Evolutionary conservation across 2,329 filamentous ascomycete species (phyloP).

Genomic region (Neopestalotiopsis rosae): DNA sequence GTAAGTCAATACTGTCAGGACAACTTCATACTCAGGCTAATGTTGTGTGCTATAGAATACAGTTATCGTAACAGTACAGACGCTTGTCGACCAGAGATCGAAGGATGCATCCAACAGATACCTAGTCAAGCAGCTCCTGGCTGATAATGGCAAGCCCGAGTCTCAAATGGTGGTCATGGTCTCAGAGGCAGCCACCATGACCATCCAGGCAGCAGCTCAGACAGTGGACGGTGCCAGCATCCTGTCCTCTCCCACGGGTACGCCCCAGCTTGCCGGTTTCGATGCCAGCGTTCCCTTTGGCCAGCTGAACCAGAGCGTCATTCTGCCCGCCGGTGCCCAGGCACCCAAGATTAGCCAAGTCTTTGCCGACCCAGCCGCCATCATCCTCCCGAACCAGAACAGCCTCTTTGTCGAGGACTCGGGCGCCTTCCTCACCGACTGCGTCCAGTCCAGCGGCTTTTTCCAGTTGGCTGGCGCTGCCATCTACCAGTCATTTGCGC

Average conservation of each 20-base stretch:
- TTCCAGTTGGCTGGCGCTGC: slow-evolving; percentile 33
- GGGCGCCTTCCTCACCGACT: slow-evolving; percentile 37
- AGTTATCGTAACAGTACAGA: slow-evolving; percentile 43
- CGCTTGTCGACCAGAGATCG: slow-evolving; percentile 40
- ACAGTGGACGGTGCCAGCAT: slow-evolving; percentile 29
- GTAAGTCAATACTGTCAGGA: slow-evolving; percentile 30
- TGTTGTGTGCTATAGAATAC: slow-evolving; percentile 35
- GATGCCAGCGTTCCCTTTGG: slow-evolving; percentile 41
- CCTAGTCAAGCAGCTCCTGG: slow-evolving; percentile 44
- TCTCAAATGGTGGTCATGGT: slow-evolving; percentile 44
- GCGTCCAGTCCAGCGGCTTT: slow-evolving; percentile 30
- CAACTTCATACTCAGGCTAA: background rate
- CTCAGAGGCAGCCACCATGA: slow-evolving; percentile 41
- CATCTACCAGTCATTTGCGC: slow-evolving; percentile 35
- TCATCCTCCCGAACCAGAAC: slow-evolving; percentile 40
- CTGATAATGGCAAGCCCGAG: slow-evolving; percentile 41
- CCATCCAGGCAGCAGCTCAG: slow-evolving; percentile 33
- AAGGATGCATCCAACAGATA: slow-evolving; percentile 37
- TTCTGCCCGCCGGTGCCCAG: slow-evolving; percentile 39
- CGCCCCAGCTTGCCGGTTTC: slow-evolving; percentile 27
- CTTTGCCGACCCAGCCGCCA: slow-evolving; percentile 43
- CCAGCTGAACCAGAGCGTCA: slow-evolving; percentile 37
- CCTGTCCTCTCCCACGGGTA: slow-evolving; percentile 24
- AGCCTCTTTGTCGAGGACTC: slow-evolving; percentile 41
- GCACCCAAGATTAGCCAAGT: slow-evolving; percentile 32